Base-by-base conservation (phyloP, 1,284 basidiomycete genomes). In the Irpex rosettiformis region DNA sequence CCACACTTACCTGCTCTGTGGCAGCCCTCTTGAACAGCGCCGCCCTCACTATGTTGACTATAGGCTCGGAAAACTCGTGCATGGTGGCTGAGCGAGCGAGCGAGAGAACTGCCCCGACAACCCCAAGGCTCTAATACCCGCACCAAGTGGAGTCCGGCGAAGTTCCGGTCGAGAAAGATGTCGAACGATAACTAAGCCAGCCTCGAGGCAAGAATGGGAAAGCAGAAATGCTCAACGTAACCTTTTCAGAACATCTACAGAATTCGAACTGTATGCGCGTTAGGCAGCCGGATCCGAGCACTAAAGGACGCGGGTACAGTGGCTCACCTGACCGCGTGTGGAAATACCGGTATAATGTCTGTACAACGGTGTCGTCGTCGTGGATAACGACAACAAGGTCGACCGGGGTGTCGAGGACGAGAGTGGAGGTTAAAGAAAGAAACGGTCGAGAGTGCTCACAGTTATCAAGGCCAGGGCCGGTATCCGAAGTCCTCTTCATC, bases 41-140 rank as follows among this genome's bases (percentile, higher is more conserved):
- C 24, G 58, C 57, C 21, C 62, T 64, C n/a, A 65, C 54, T 13
- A 72, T 49, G 48, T 59, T 58, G 1, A 69, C 40, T 18, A 71
- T 52, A 2, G 67, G 59, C 18, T 55, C 60, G 0, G 70, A 71
- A 43, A 70, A 67, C 54, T 70, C 65, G 0, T 60, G 62, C 70
- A 72, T 72, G 30, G 55, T 64, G 59, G 57, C 54, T n/a, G 57
- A 47, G 24, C 48, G 48, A 10, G 4, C 7, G 11, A 25, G n/a
- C 24, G 25, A 3, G 13, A 11, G 27, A 29, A 25, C 24, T 25
- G 25, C 10, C 27, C 45, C 10, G 21, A n/a, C 11, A 40, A 47
- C 45, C 11, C 10, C 24, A 13, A 25, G 21, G 45, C 21, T 21
- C 24, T 21, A 11, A 11, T 21, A 47, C 18, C 11, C 18, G 24